These are phyloP conservation scores for Nadsonia commutata DNA, from an alignment of 1,139 yeast species.

Conservation along the genomic window DNA sequence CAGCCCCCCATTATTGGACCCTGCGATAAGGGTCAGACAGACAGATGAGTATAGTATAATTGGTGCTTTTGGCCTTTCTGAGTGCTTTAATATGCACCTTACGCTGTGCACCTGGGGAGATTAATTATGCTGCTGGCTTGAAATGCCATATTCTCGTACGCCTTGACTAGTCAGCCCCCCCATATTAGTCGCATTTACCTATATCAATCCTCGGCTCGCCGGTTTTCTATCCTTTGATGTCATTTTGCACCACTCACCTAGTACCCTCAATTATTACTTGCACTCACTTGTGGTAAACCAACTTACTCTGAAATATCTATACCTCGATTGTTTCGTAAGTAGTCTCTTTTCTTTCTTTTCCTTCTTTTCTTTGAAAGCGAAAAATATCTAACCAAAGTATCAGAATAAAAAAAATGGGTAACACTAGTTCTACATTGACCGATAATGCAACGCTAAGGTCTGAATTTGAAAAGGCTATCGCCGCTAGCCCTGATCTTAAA, in stretches of 20 bases:
- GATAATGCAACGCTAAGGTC: slow-evolving; percentile 4
- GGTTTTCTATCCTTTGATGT: neutral
- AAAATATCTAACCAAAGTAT: too few species aligned
- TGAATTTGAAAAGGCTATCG: slow-evolving; percentile 47
- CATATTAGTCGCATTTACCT: slow-evolving; percentile 1
- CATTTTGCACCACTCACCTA: neutral
- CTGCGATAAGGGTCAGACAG: too few species aligned
- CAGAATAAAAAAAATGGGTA: slow-evolving; percentile 2
- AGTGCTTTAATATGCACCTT: too few species aligned
- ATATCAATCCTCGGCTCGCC: neutral
- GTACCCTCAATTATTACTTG: neutral
- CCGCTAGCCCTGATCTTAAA: slow-evolving; percentile 69
- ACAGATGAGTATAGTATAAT: too few species aligned
- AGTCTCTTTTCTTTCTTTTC: too few species aligned
- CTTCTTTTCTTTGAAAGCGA: neutral
- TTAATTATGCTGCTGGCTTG: too few species aligned
- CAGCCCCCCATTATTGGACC: neutral
- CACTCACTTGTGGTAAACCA: too few species aligned
- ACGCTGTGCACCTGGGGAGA: too few species aligned
- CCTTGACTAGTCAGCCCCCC: slow-evolving; percentile 1
- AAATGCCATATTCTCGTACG: too few species aligned
- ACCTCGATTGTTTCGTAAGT: too few species aligned
- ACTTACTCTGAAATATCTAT: too few species aligned
- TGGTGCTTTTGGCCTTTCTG: too few species aligned
- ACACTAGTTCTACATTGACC: slow-evolving; percentile 5